phyloP scores from a whole-genome alignment of 305 asterid genomes.

The Stenogyne calaminthoides region DNA sequence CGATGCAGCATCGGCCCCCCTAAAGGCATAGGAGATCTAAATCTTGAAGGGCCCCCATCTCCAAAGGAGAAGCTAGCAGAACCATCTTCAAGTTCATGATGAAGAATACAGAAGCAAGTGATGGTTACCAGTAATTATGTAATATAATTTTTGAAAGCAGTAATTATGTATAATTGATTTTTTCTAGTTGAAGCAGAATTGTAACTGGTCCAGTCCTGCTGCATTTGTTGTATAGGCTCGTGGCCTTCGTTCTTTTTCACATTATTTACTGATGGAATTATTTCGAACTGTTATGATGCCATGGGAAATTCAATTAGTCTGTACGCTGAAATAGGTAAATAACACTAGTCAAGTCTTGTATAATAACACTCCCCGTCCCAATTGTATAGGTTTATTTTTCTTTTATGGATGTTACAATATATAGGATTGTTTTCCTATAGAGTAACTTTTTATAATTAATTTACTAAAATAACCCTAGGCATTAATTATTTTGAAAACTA shows the following conservation, averaged over 20 bases:
- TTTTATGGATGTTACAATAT: no score
- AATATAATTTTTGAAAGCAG: background rate
- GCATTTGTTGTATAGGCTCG: conserved; percentile 26
- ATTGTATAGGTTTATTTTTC: no score
- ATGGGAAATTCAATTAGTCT: no score
- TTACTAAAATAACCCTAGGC: no score
- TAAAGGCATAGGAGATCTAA: conserved; percentile 73
- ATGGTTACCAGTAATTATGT: conserved; percentile 3
- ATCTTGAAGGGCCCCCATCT: conserved; percentile 48
- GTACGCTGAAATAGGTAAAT: no score
- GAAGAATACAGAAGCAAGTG: conserved; percentile 24
- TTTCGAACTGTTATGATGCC: no score
- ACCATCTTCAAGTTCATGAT: conserved; percentile 40
- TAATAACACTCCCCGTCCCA: no score
- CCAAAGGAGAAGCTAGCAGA: conserved; percentile 55
- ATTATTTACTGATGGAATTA: background rate
- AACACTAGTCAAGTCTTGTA: no score
- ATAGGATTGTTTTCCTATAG: no score
- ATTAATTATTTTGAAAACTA: no score
- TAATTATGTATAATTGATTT: background rate
- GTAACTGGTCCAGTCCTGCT: background rate
- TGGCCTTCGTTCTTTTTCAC: background rate
- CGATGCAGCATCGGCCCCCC: conserved; percentile 97
- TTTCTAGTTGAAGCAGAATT: conserved; percentile 19
- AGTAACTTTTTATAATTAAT: no score